Evolutionary conservation across 139 green algal species (phyloP).

Genomic region (Picochlorum sp.): DNA sequence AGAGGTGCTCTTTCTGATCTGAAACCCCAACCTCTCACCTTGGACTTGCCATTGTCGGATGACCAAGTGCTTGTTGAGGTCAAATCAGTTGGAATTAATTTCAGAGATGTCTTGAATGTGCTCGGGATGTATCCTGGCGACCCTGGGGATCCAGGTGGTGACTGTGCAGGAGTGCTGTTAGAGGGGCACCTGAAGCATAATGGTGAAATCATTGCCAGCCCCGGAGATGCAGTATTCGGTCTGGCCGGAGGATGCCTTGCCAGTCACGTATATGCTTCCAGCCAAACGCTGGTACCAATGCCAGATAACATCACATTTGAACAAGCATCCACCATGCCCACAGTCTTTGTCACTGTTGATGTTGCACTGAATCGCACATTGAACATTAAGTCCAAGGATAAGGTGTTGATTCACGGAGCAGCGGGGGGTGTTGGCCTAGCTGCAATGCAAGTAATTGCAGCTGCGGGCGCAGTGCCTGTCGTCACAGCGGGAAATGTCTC

Average conservation of each 20-base stretch:
- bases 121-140: slow-evolving; percentile 60
- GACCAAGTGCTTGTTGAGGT: slow-evolving; percentile 33
- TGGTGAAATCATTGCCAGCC: slow-evolving; percentile 10
- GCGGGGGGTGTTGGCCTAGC: slow-evolving; percentile 69
- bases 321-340: slow-evolving; percentile 61
- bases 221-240: slow-evolving; percentile 67
- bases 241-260: slow-evolving; percentile 62
- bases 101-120: slow-evolving; percentile 60
- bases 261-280: slow-evolving; percentile 52
- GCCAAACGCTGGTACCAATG: slow-evolving; percentile 53
- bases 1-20: slow-evolving; percentile 51
- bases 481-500: slow-evolving; percentile 38
- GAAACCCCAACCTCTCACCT: slow-evolving; percentile 25
- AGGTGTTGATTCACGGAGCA: slow-evolving; percentile 58
- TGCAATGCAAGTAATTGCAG: slow-evolving; percentile 40
- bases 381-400: slow-evolving; percentile 31
- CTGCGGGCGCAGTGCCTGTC: slow-evolving; percentile 22
- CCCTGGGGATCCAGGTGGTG: slow-evolving; percentile 39
- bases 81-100: slow-evolving; percentile 48
- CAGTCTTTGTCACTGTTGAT: slow-evolving; percentile 69
- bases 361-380: slow-evolving; percentile 28
- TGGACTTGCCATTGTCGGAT: neutral
- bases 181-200: slow-evolving; percentile 10
- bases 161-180: slow-evolving; percentile 44
- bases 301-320: slow-evolving; percentile 51